These are phyloP conservation scores for Sphagnum magellanicum DNA, from an alignment of 228 moss, liverwort and hornwort genomes.

Conservation along the genomic window DNA sequence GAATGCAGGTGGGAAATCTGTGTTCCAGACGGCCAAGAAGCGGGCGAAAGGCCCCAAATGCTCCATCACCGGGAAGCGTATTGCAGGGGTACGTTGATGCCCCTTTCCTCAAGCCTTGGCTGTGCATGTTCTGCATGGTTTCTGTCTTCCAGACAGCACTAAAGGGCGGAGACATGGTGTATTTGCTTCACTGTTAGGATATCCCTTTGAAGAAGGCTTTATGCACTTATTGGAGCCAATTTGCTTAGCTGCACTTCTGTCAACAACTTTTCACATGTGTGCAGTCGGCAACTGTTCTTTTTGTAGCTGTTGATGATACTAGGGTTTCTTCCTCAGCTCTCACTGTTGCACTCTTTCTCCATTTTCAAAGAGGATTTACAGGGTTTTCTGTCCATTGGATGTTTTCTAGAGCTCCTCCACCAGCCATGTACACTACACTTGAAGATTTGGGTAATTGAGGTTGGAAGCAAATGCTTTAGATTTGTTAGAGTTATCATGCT, in stretches of 20 bases:
- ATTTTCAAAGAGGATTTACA: not conserved
- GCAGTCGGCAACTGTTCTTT: no score
- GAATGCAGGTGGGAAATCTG: slow-evolving; percentile 56
- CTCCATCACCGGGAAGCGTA: slow-evolving; percentile 77
- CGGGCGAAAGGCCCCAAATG: slow-evolving; percentile 84
- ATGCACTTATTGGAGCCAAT: no score
- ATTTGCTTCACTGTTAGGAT: no score
- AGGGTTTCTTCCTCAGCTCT: not conserved
- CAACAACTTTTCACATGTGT: no score
- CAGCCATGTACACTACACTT: no score
- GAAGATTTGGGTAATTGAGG: no score
- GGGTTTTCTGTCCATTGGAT: not conserved
- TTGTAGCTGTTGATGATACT: no score
- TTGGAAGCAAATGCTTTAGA: not conserved
- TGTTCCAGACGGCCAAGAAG: slow-evolving; percentile 77
- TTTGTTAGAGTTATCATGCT: not conserved
- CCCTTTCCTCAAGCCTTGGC: no score
- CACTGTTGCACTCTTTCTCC: no score
- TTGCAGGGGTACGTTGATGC: slow-evolving; percentile 59
- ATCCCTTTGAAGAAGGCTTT: no score
- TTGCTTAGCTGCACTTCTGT: no score
- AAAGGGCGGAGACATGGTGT: not conserved
- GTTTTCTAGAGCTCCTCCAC: not conserved
- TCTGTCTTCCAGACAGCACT: not conserved
- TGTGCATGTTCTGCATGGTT: not conserved